Percentiles rank a stretch among this genome's conserved stretches.
phyloP scores from a whole-genome alignment of 176 grass and related monocot genomes.

The Zea luxurians region DNA sequence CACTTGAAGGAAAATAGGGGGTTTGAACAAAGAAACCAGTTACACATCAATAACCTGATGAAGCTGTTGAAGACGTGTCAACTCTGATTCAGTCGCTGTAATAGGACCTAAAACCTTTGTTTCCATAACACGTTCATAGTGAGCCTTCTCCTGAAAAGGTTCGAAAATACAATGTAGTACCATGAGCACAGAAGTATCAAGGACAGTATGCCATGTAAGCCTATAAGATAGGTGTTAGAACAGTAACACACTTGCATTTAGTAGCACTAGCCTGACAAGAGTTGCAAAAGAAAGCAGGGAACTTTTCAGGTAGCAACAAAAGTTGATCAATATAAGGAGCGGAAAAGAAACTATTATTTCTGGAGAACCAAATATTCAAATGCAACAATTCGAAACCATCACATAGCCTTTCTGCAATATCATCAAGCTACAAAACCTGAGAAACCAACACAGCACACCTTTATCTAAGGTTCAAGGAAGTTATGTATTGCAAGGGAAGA shows the following conservation, averaged over 20 bases:
- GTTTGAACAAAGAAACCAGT: conserved; percentile 2
- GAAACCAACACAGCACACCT: not conserved
- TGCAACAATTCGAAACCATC: not conserved
- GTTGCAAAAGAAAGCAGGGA: not conserved
- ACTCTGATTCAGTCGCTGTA: conserved; percentile 67
- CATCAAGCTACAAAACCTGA: not conserved
- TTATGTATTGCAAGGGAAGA: not conserved
- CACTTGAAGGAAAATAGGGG: not conserved
- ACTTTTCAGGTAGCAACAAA: not conserved
- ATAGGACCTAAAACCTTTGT: conserved; percentile 75
- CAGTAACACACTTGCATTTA: not conserved
- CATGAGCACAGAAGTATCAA: not conserved
- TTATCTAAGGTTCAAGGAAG: not conserved
- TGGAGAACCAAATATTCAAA: not conserved
- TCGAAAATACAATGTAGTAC: conserved; percentile 29
- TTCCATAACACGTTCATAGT: conserved; percentile 80
- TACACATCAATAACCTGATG: conserved; percentile 57
- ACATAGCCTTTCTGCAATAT: not conserved
- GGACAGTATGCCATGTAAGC: not conserved
- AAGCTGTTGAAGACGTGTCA: conserved; percentile 55
- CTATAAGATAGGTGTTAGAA: not conserved
- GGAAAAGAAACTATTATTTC: not conserved
- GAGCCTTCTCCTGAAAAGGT: conserved; percentile 59
- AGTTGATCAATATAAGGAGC: not conserved
- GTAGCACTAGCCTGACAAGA: not conserved